Evolutionary conservation across 1,284 basidiomycete genomes (phyloP), one percentile per base, ranked within the genome.

Genomic region (Mycosarcoma mackinlayi): DNA sequence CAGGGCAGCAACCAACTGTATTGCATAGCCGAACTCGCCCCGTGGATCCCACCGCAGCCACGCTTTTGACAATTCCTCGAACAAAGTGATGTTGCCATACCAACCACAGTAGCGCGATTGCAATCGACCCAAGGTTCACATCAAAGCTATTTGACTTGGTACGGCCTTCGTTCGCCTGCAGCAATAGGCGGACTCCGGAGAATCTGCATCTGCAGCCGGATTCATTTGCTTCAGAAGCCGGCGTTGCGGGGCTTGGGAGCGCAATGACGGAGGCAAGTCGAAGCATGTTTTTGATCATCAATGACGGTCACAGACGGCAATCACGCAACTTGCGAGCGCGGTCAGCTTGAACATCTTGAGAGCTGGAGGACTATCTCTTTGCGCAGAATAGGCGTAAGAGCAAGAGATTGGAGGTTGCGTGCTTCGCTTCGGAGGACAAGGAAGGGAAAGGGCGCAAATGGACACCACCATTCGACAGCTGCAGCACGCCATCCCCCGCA

Each of bases 401-500:
- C n/a, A 46, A 9, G 13, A 19, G 7, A 47, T 25, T n/a, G n/a
- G n/a, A n/a, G 34, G 57, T 53, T 60, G 58, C 58, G 51, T 54
- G 58, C 58, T 61, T 60, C 47, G 58, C 58, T 61, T 50, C 38
- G 33, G 41, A 25, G 6, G 1, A 6, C 21, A 19, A 28, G 44
- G 33, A 35, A 25, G 6, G 1, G 8, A 27, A 19, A 28, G 27
- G 40, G 45, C 51, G n/a, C 40, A 31, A 33, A 23, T 61, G 44
- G 57, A 61, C 58, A 31, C 50, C 37, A 54, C 39, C 58, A 61
- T 61, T 54, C 44, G 45, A 28, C 11, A 6, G 18, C 35, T 33
- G 34, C 58, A 61, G 58, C 58, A 61, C 51, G 58, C 51, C 50
- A 61, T 61, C 4, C n/a, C n/a, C n/a, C n/a, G n/a, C n/a, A n/a